Conservation (phyloP, 225 moss, liverwort and hornwort species). For the Pseudoscleropodium purum region DNA sequence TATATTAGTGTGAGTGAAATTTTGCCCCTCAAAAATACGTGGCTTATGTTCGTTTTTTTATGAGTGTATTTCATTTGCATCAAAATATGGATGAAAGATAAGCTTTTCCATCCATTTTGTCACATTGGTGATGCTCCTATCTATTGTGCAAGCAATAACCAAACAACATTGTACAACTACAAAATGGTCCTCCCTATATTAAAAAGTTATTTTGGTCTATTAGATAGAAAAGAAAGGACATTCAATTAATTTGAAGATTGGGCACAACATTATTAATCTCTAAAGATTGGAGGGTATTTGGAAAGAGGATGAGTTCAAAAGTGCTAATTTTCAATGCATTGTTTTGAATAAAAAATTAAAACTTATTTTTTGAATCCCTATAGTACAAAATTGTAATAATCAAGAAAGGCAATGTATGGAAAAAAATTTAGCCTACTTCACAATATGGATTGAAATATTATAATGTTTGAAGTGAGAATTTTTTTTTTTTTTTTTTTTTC, state of each 20-base stretch:
- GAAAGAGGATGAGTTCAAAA: not conserved
- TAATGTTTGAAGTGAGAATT: not conserved
- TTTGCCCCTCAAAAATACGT: too few relatives aligned
- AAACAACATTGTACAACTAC: too few relatives aligned
- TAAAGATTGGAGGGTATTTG: too few relatives aligned
- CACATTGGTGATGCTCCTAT: not conserved
- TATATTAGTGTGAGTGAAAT: not conserved
- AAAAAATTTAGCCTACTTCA: not conserved
- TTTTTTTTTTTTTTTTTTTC: too few relatives aligned
- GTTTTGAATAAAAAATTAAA: not conserved
- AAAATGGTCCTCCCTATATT: not conserved
- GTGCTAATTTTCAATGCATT: not conserved
- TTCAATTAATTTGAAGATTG: too few relatives aligned
- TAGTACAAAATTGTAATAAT: not conserved
- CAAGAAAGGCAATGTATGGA: not conserved
- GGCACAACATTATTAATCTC: not conserved
- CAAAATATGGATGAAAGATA: not conserved
- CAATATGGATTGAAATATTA: accelerated
- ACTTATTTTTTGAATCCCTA: not conserved
- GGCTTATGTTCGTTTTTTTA: not conserved
- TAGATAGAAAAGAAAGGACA: too few relatives aligned
- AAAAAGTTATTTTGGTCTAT: not conserved
- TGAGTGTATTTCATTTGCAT: not conserved
- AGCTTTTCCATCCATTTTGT: not conserved
- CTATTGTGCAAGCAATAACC: too few relatives aligned